Conservation (phyloP, 1,139 yeast genomes). For the Saccharomyces hybrid region DNA sequence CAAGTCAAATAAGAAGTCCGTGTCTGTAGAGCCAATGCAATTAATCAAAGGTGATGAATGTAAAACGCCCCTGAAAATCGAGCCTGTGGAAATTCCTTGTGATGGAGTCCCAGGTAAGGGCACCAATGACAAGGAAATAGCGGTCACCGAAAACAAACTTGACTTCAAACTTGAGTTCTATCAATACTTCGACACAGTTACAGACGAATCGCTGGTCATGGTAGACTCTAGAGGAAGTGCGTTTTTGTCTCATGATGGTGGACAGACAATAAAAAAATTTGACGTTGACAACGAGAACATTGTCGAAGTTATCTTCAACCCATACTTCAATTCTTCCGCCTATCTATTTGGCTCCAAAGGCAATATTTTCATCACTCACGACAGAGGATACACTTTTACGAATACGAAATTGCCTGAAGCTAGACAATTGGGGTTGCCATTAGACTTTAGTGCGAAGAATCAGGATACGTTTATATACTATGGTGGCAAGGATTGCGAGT, state of each 20-base stretch:
- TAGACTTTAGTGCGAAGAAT: constrained; percentile 51
- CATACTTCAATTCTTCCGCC: constrained; percentile 54
- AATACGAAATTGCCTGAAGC: constrained; percentile 46
- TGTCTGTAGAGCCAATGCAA: constrained; percentile 25
- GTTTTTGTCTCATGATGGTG: constrained; percentile 74
- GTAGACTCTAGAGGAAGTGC: constrained; percentile 46
- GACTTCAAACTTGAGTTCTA: constrained; percentile 27
- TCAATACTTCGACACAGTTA: constrained; percentile 34
- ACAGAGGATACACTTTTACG: constrained; percentile 58
- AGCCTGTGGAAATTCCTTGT: constrained; percentile 30
- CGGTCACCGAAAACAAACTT: constrained; percentile 29
- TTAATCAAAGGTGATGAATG: constrained; percentile 48
- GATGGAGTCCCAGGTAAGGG: constrained; percentile 13
- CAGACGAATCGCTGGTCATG: constrained; percentile 68
- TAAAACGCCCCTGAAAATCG: constrained; percentile 19
- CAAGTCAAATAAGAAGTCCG: constrained; percentile 12
- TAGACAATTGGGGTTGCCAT: constrained; percentile 34
- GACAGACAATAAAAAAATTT: constrained; percentile 47
- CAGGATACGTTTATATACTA: constrained; percentile 60
- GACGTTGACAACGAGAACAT: constrained; percentile 40
- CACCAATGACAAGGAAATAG: constrained; percentile 13
- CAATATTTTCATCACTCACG: constrained; percentile 49
- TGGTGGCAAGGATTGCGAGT: constrained; percentile 54
- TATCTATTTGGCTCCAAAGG: constrained; percentile 50
- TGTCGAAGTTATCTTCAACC: constrained; percentile 51